Base-by-base conservation (phyloP, 2,329 filamentous ascomycete species). In the Colletotrichum brevisporum region DNA sequence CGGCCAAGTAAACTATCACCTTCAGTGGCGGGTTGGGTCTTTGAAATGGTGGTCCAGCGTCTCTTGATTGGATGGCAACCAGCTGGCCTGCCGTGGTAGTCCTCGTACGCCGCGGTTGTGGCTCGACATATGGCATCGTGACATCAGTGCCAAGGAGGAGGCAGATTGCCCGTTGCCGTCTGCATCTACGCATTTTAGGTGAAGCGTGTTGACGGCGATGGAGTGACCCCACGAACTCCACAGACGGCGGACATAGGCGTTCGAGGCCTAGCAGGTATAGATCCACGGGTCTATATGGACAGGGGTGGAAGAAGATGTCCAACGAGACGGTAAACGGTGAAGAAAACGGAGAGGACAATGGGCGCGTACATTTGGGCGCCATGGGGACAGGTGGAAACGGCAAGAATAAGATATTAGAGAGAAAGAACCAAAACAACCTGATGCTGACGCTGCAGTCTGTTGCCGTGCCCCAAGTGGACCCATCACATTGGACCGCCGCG, bases 61-160 rank as follows among this genome's bases (percentile, higher is more conserved):
- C 41, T 26, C 31, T n/a, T 21, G 27, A 50, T 67, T 63, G 45
- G 26, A 21, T n/a, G 27, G 48, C 36, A 10, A 36, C 48, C 31
- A 21, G 21, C 16, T 15, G 4, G 24, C 5, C 18, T 54, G 21
- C 50, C 31, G 31, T 36, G 9, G 36, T 36, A 24, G 57, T 21
- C 47, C 56, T 45, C 31, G 27, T 26, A 41, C 26, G 16, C 21
- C 27, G 13, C 47, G 47, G 21, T 24, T 10, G 47, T 59, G 54
- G 31, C 12, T 26, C 41, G 50, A 45, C 52, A 50, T 10, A 55
- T 15, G 41, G 24, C 5, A 26, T 51, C 5, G 50, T 69, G 66
- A 69, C 66, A 66, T 69, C 66, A 69, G 50, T 39, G 61, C 61
- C 53, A 50, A 54, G 61, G 31, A 36, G 24, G 18, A 52, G 50